Conservation (phyloP, 257 asterid genomes). For the Rauvolfia tetraphylla region DNA sequence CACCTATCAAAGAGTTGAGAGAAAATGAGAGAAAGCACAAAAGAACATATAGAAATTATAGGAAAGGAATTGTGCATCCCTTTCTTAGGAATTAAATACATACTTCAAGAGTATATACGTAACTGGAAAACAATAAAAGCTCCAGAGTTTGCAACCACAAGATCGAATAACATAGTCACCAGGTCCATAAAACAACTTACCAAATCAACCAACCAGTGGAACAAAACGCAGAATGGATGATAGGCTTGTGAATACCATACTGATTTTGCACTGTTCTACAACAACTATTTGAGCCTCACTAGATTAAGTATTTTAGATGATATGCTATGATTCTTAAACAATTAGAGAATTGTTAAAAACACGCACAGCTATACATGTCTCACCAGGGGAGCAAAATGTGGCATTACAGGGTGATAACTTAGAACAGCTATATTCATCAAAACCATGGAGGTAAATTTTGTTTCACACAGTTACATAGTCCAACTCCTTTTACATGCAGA, state of each 20-base stretch:
- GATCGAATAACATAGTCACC: neutral
- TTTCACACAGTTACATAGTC: neutral
- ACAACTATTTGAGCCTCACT: neutral
- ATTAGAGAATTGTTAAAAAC: too few relatives aligned
- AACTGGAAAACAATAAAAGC: neutral
- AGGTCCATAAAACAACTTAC: neutral
- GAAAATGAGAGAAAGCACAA: neutral
- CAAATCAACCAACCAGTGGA: neutral
- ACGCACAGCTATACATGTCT: too few relatives aligned
- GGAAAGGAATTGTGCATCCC: neutral
- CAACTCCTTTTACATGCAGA: neutral
- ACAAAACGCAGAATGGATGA: neutral
- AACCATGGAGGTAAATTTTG: neutral
- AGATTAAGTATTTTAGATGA: too few relatives aligned
- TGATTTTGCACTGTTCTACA: neutral
- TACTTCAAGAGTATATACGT: neutral
- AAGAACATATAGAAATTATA: neutral
- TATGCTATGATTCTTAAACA: neutral
- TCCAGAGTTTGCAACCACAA: neutral
- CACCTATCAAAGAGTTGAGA: slow-evolving; percentile 37
- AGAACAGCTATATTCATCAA: neutral
- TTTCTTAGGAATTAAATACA: neutral
- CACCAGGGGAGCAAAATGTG: too few relatives aligned
- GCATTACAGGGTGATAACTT: neutral
- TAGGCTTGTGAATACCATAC: too few relatives aligned